Percentiles rank a stretch among this genome's conserved stretches.
phyloP scores from a whole-genome alignment of 345 rosid species.

The Linum trigynum region DNA sequence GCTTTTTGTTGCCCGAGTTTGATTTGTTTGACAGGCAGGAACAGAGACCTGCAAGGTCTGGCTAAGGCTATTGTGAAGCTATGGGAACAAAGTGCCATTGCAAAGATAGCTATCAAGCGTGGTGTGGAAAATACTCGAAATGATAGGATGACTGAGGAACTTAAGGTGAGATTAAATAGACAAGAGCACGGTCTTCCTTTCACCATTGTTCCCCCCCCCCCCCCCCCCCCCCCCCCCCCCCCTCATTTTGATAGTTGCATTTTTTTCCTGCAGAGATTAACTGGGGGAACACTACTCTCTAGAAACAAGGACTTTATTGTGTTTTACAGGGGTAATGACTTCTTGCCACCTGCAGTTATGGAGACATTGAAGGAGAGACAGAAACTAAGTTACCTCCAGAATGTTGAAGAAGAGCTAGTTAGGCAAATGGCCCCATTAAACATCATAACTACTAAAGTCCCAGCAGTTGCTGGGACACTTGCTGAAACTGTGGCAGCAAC shows the following conservation, averaged over 20 bases:
- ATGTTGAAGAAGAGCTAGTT: constrained; percentile 69
- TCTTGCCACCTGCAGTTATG: constrained; percentile 59
- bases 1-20: constrained; percentile 5
- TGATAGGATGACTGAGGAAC: constrained; percentile 95
- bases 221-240: constrained; percentile 10
- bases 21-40: constrained; percentile 51
- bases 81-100: constrained; percentile 75
- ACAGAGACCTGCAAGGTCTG: constrained; percentile 72
- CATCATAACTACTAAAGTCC: constrained; percentile 26
- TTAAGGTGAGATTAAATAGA: constrained; percentile 41
- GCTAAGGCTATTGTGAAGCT: constrained; percentile 78
- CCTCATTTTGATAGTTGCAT: constrained; percentile 14
- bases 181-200: background rate
- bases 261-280: constrained; percentile 50
- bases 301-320: constrained; percentile 88
- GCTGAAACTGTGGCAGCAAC: constrained; percentile 80
- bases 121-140: constrained; percentile 69
- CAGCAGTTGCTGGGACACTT: constrained; percentile 74
- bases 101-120: constrained; percentile 90
- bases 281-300: constrained; percentile 74
- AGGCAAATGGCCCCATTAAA: constrained; percentile 45
- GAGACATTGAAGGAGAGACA: constrained; percentile 55
- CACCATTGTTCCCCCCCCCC: background rate
- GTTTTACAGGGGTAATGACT: constrained; percentile 89
- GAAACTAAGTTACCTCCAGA: constrained; percentile 38